Evolutionary conservation across 1,284 basidiomycete genomes (phyloP), one percentile per base, ranked within the genome.

Genomic region (Ceratobasidium sp.): DNA sequence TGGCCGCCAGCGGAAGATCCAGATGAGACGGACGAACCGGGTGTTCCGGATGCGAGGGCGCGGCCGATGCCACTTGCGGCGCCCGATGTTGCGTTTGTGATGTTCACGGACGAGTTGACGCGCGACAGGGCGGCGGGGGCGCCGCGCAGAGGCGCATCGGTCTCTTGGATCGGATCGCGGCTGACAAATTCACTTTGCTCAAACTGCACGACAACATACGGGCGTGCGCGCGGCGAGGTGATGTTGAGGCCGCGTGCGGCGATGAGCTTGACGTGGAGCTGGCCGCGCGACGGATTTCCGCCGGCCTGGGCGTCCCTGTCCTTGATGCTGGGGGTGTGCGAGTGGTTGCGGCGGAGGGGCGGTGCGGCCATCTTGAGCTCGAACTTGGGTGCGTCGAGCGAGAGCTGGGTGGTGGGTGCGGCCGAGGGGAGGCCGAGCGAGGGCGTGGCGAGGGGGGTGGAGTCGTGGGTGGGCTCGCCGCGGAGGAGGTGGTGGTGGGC

Each of bases 131-230:
- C 75, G 36, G 86, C 89, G 8, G 93, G 87, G 41, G 88, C 85
- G 75, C 94, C 94, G 79, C 91, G 92, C 78, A 92, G 91, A 80
- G 94, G 92, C 82, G 90, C 92, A 80, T 92, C 93, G n/a, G 86
- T 83, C 79, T 94, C 93, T 10, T 70, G 79, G 52, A 92, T 93
- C 23, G 97, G 94, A 78, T 97, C 94, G 73, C 97, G 85, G 76
- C 91, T 92, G 79, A 99, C 92, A 80, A 98, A 99, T 82, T 99
- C 97, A 86, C 96, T 98, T 83, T 98, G 94, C 84, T 99, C 97
- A 81, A 98, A 99, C 81, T 96, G 92, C 77, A 97, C 95, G 79
- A 99, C 97, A 76, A 96, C 94, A 80, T 99, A 99, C 14, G 97
- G 97, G 26, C 92, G 86, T 1, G 91, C 88, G 61, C 84, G 82